phyloP scores from a whole-genome alignment of 352 stramenopile genomes.

The Phytophthora idaei region DNA sequence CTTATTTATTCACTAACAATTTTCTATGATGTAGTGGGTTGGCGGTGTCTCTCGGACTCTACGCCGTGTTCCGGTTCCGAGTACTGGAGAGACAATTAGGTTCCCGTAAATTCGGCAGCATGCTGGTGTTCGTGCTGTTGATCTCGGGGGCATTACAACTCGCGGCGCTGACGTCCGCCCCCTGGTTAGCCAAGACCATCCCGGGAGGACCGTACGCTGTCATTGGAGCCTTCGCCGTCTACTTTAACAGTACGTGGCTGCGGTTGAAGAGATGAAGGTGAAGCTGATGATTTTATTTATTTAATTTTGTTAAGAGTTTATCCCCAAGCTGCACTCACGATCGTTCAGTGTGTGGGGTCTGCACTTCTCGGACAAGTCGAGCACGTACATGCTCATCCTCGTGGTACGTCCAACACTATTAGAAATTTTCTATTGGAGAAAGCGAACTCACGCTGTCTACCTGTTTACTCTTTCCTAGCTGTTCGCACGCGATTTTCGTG shows the following conservation, averaged over 20 bases:
- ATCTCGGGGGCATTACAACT: constrained; percentile 57
- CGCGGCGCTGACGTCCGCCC: constrained; percentile 47
- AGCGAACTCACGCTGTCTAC: constrained; percentile 1
- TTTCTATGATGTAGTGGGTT: constrained; percentile 54
- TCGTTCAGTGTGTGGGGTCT: constrained; percentile 49
- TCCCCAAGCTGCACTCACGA: constrained; percentile 75
- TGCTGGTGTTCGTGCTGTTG: constrained; percentile 67
- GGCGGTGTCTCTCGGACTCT: constrained; percentile 78
- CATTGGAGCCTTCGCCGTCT: constrained; percentile 74
- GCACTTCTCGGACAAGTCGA: constrained; percentile 84
- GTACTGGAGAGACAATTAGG: constrained; percentile 84
- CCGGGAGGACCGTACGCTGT: constrained; percentile 73
- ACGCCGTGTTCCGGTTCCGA: constrained; percentile 87
- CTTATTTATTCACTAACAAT: constrained; percentile 14
- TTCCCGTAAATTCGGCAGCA: constrained; percentile 85
- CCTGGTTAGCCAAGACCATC: constrained; percentile 45
- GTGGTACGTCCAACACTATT: constrained; percentile 50
- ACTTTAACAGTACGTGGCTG: constrained; percentile 72
- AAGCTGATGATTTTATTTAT: background rate
- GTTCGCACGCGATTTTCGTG: constrained; percentile 56
- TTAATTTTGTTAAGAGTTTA: constrained; percentile 51
- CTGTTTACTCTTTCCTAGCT: constrained; percentile 44
- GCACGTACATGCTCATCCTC: constrained; percentile 54
- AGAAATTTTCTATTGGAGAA: background rate
- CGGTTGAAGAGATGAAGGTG: constrained; percentile 1